Percentiles rank a stretch among this genome's conserved stretches.
These are phyloP conservation scores for Boletales sp. DNA, from an alignment of 768 basidiomycete genomes.

Conservation along the genomic window DNA sequence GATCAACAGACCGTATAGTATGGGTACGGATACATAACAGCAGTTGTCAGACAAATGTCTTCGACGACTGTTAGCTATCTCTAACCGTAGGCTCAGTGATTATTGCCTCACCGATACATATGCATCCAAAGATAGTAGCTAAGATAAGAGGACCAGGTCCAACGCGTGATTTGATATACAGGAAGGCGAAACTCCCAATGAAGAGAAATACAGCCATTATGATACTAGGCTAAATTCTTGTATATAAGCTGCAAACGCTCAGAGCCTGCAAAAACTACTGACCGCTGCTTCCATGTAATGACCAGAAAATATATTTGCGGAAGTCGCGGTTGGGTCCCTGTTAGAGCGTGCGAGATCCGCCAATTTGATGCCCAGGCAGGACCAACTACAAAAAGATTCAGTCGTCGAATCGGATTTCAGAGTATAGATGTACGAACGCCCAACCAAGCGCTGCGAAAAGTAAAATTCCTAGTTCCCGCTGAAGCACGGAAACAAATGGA, in stretches of 20 bases:
- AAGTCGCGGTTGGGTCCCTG: slow-evolving; percentile 36
- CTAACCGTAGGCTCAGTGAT: background rate
- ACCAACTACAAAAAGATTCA: slow-evolving; percentile 46
- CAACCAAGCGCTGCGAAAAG: slow-evolving; percentile 47
- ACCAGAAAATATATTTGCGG: slow-evolving; percentile 43
- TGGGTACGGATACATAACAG: slow-evolving; percentile 61
- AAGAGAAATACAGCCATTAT: slow-evolving; percentile 64
- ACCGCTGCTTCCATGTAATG: slow-evolving; percentile 53
- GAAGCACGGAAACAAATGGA: slow-evolving; percentile 64
- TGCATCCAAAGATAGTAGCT: slow-evolving; percentile 55
- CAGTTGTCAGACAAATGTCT: slow-evolving; percentile 61
- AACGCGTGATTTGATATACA: slow-evolving; percentile 56
- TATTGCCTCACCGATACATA: slow-evolving; percentile 48
- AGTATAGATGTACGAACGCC: slow-evolving; percentile 47
- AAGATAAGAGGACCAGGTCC: slow-evolving; percentile 64
- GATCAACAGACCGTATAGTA: slow-evolving; percentile 45
- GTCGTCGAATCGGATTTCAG: background rate
- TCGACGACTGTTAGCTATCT: too few species aligned
- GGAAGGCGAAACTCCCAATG: slow-evolving; percentile 50
- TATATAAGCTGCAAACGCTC: background rate
- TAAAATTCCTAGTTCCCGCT: slow-evolving; percentile 58
- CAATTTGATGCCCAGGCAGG: slow-evolving; percentile 59
- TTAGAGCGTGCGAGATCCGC: slow-evolving; percentile 53
- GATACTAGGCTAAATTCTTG: slow-evolving; percentile 43
- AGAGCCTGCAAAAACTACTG: slow-evolving; percentile 4